Conservation (phyloP, 2,329 filamentous ascomycete genomes). For the Cytospora piceae region DNA sequence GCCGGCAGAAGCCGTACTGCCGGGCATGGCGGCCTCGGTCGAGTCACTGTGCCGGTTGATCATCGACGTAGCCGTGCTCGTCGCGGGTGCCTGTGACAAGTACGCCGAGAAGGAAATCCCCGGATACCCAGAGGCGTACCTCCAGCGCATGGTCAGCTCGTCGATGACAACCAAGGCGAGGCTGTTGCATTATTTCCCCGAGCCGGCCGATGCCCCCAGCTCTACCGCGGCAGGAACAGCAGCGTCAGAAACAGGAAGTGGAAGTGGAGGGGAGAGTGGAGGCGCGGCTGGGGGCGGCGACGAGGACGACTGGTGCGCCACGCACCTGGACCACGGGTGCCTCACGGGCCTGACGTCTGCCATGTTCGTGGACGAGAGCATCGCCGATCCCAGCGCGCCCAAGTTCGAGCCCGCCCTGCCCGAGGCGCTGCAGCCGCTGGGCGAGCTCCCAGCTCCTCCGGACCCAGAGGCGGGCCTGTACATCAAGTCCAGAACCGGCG, state of each 20-base stretch:
- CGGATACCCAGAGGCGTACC: slow-evolving; percentile 75
- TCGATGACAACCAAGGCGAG: slow-evolving; percentile 90
- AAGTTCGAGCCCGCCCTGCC: slow-evolving; percentile 43
- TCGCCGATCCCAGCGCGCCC: slow-evolving; percentile 37
- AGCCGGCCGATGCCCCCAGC: slow-evolving; percentile 39
- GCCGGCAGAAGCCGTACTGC: slow-evolving; percentile 71
- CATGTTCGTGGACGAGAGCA: slow-evolving; percentile 88
- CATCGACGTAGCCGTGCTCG: slow-evolving; percentile 86
- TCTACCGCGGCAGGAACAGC: neutral
- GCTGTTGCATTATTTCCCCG: slow-evolving; percentile 90
- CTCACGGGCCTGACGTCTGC: slow-evolving; percentile 91
- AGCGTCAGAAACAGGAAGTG: too few relatives aligned
- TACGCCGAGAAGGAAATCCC: slow-evolving; percentile 81
- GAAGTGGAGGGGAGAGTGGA: slow-evolving; percentile 18
- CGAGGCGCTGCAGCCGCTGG: slow-evolving; percentile 53
- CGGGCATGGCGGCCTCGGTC: slow-evolving; percentile 74
- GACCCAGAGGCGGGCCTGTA: slow-evolving; percentile 89
- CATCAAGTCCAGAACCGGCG: slow-evolving; percentile 82
- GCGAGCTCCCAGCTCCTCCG: slow-evolving; percentile 75
- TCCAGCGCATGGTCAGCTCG: slow-evolving; percentile 83
- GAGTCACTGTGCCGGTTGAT: slow-evolving; percentile 80
- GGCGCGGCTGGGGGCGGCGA: slow-evolving; percentile 38
- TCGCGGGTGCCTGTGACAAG: slow-evolving; percentile 86
- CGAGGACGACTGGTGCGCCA: slow-evolving; percentile 94
- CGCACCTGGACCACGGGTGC: slow-evolving; percentile 89